Conservation (phyloP, 257 asterid species). For the Petrea volubilis region DNA sequence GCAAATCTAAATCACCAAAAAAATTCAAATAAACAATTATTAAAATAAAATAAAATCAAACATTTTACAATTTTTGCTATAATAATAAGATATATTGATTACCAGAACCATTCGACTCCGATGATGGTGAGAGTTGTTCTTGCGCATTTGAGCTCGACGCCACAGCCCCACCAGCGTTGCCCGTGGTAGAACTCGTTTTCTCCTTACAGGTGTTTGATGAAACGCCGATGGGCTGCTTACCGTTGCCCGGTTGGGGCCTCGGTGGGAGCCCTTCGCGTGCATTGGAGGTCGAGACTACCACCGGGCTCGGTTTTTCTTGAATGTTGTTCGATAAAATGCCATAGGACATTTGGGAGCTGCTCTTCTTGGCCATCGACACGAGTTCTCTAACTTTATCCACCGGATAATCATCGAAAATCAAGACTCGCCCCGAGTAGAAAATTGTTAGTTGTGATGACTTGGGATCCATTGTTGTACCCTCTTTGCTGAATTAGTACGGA, state of each 20-base stretch:
- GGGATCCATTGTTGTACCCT: constrained; percentile 31
- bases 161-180: constrained; percentile 13
- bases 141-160: constrained; percentile 25
- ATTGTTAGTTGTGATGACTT: constrained; percentile 61
- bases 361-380: constrained; percentile 50
- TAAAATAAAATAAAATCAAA: neutral
- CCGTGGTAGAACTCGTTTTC: neutral
- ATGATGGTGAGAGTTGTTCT: constrained; percentile 15
- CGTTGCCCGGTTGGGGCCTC: constrained; percentile 24
- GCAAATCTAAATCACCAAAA: constrained; percentile 51
- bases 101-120: constrained; percentile 53
- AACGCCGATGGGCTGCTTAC: constrained; percentile 32
- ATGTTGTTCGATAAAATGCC: constrained; percentile 36
- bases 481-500: constrained; percentile 38
- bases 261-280: constrained; percentile 35
- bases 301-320: constrained; percentile 17
- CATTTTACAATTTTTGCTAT: neutral
- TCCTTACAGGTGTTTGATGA: constrained; percentile 32
- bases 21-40: neutral
- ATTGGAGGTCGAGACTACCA: neutral
- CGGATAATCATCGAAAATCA: constrained; percentile 65
- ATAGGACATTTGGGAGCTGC: constrained; percentile 39
- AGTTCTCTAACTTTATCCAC: constrained; percentile 56
- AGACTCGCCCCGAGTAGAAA: constrained; percentile 60
- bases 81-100: neutral